These are phyloP conservation scores for Lunasporangiospora selenospora DNA, from an alignment of 192 early-diverging fungal genomes.

Conservation along the genomic window DNA sequence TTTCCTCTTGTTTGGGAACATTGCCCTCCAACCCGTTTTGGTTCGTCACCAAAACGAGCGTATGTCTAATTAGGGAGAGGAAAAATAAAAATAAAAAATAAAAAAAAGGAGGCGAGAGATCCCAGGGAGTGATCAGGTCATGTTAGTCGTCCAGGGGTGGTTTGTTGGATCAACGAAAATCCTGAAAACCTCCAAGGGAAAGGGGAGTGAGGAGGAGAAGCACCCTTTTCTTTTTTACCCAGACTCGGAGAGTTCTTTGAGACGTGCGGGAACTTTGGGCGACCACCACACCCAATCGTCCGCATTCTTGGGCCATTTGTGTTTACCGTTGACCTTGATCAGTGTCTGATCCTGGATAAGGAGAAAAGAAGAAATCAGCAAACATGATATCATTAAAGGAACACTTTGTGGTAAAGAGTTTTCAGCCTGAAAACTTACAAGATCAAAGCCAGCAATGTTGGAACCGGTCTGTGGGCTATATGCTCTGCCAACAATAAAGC, in stretches of 20 bases:
- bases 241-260: conserved; percentile 64
- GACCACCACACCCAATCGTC: conserved; percentile 85
- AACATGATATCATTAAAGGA: too few species aligned
- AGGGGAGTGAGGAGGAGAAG: conserved; percentile 35
- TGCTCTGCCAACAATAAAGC: conserved; percentile 43
- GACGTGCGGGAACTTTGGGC: conserved; percentile 58
- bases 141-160: too few species aligned
- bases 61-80: conserved; percentile 52
- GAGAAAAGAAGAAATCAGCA: background rate
- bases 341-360: conserved; percentile 72
- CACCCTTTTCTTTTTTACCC: conserved; percentile 58
- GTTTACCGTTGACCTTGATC: conserved; percentile 67
- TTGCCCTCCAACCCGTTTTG: conserved; percentile 65
- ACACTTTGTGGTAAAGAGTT: too few species aligned
- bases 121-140: too few species aligned
- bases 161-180: too few species aligned
- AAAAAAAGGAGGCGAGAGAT: too few species aligned
- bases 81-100: background rate
- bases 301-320: conserved; percentile 66
- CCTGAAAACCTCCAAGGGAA: conserved; percentile 37
- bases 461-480: conserved; percentile 15
- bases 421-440: conserved; percentile 49
- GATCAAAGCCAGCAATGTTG: conserved; percentile 75
- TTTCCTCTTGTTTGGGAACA: conserved; percentile 47
- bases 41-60: conserved; percentile 80